phyloP scores from a whole-genome alignment of 257 asterid species.

The Mentha longifolia region DNA sequence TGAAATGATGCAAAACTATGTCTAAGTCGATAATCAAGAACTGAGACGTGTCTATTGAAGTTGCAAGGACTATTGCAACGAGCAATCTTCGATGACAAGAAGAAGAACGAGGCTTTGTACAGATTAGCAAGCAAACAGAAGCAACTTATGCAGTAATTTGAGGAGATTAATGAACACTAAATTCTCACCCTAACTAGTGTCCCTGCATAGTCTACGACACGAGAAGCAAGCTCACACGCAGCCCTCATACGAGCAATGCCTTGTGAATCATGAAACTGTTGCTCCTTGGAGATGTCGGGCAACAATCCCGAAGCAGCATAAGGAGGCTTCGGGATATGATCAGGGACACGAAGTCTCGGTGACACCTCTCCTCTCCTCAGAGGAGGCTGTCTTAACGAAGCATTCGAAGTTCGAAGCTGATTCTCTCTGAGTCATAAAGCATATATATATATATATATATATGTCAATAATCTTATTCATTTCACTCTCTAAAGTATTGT shows the following conservation, averaged over 20 bases:
- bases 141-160: background rate
- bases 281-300: conserved; percentile 75
- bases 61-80: background rate
- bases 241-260: conserved; percentile 82
- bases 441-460: no score
- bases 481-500: background rate
- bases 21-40: background rate
- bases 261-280: conserved; percentile 78
- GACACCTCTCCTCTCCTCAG: conserved; percentile 92
- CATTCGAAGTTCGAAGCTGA: conserved; percentile 59
- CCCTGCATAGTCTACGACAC: conserved; percentile 83
- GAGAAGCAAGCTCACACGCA: conserved; percentile 96
- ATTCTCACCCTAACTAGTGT: conserved; percentile 86
- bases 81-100: background rate
- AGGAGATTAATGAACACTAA: background rate
- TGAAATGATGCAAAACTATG: conserved; percentile 39
- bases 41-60: background rate
- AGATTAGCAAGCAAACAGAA: background rate
- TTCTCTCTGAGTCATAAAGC: conserved; percentile 58
- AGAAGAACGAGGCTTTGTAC: background rate
- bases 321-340: conserved; percentile 83
- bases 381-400: conserved; percentile 63
- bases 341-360: conserved; percentile 77
- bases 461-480: background rate
- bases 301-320: conserved; percentile 60